phyloP scores from a whole-genome alignment of 1,139 yeast genomes.

The Saccharomycopsis phalli region DNA sequence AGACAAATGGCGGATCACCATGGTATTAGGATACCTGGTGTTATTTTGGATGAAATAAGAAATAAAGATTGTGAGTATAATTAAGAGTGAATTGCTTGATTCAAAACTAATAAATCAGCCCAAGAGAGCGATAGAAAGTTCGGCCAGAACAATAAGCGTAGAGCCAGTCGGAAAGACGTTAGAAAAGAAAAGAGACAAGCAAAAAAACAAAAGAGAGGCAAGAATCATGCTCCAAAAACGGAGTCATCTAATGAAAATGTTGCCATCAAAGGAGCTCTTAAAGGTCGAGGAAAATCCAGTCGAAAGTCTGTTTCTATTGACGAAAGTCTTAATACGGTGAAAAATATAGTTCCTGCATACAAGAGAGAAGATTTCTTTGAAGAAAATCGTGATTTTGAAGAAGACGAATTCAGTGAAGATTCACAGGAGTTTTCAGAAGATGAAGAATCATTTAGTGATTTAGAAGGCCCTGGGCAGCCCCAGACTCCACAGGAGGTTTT shows the following conservation, averaged over 20 bases:
- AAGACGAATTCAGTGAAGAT: conserved; percentile 20
- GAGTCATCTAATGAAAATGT: no score
- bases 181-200: conserved; percentile 46
- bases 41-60: conserved; percentile 50
- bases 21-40: conserved; percentile 59
- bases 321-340: conserved; percentile 10
- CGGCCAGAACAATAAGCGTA: conserved; percentile 23
- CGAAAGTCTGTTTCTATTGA: conserved; percentile 16
- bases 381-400: no score
- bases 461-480: conserved; percentile 18
- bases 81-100: no score
- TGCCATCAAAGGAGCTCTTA: conserved; percentile 2
- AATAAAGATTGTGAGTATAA: conserved; percentile 23
- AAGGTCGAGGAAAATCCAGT: conserved; percentile 3
- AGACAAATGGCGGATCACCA: conserved; percentile 26
- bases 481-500: conserved; percentile 12
- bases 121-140: conserved; percentile 32
- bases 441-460: conserved; percentile 9
- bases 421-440: conserved; percentile 21
- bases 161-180: conserved; percentile 43
- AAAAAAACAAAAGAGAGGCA: conserved; percentile 38
- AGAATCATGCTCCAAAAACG: background rate
- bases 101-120: no score
- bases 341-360: conserved; percentile 8
- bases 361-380: conserved; percentile 16